Percentiles rank a stretch among this genome's conserved stretches.
phyloP scores from a whole-genome alignment of 2,329 filamentous ascomycete genomes.

The Sclerotinia nivalis region DNA sequence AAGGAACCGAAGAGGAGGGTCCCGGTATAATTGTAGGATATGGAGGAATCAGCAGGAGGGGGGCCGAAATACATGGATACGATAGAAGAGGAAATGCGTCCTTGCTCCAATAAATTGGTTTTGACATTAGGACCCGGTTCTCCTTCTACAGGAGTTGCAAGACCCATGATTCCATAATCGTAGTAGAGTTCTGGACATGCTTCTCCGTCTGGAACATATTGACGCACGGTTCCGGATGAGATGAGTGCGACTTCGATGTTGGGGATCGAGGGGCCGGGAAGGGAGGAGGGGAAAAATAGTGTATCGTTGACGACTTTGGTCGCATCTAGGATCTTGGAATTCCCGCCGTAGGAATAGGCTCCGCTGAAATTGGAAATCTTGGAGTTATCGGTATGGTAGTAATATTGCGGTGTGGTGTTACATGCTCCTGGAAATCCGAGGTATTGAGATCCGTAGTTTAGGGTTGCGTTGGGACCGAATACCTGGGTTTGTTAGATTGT shows the following conservation, averaged over 20 bases:
- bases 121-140: background rate
- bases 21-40: background rate
- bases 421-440: slow-evolving; percentile 12
- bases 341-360: slow-evolving; percentile 3
- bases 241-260: slow-evolving; percentile 13
- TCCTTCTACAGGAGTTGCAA: background rate
- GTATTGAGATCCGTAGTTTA: slow-evolving; percentile 16
- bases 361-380: background rate
- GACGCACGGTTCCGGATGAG: background rate
- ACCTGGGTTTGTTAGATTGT: background rate
- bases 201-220: background rate
- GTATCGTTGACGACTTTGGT: background rate
- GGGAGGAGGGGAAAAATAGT: background rate
- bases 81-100: background rate
- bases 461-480: slow-evolving; percentile 15
- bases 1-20: background rate
- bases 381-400: background rate
- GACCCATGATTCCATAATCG: background rate
- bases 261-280: background rate
- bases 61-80: slow-evolving; percentile 4
- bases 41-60: background rate
- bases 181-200: slow-evolving; percentile 1
- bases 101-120: background rate
- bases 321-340: slow-evolving; percentile 11
- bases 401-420: background rate